A percentile compares a stretch with the other conserved stretches of the same genome.
These are phyloP conservation scores for Solanum etuberosum DNA, from an alignment of 257 asterid genomes.

Conservation along the genomic window DNA sequence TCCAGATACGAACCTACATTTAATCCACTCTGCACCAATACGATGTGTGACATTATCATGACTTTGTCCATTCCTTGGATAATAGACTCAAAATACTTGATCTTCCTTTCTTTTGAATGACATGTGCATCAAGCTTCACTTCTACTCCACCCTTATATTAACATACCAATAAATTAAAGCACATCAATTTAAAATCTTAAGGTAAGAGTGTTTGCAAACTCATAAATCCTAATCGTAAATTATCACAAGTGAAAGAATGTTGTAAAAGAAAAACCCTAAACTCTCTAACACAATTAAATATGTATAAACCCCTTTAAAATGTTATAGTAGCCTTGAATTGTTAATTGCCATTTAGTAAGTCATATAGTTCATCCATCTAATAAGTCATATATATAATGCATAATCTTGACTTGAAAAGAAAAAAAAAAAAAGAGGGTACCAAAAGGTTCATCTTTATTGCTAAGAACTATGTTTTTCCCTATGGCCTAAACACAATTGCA, in stretches of 20 bases:
- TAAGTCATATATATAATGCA: not conserved
- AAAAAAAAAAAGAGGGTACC: not conserved
- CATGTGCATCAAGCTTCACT: not conserved
- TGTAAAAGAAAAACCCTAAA: not conserved
- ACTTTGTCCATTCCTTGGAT: not conserved
- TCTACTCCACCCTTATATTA: not conserved
- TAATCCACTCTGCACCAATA: not conserved
- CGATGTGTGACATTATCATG: not conserved
- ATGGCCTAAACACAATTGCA: not conserved
- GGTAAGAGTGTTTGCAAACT: not conserved
- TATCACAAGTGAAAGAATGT: not conserved
- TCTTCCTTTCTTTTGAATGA: not conserved
- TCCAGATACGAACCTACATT: not conserved
- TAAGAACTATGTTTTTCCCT: not conserved
- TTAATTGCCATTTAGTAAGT: not conserved
- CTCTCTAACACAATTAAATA: too few species aligned
- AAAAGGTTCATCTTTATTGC: not conserved
- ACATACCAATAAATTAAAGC: not conserved
- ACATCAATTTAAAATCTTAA: not conserved
- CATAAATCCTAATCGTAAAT: not conserved
- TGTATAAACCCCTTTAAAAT: too few species aligned
- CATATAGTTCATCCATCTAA: not conserved
- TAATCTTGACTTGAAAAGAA: not conserved
- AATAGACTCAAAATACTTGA: not conserved
- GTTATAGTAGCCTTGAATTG: not conserved